These are phyloP conservation scores for Penicilliopsis zonata DNA, from an alignment of 495 filamentous ascomycete species.

Conservation along the genomic window DNA sequence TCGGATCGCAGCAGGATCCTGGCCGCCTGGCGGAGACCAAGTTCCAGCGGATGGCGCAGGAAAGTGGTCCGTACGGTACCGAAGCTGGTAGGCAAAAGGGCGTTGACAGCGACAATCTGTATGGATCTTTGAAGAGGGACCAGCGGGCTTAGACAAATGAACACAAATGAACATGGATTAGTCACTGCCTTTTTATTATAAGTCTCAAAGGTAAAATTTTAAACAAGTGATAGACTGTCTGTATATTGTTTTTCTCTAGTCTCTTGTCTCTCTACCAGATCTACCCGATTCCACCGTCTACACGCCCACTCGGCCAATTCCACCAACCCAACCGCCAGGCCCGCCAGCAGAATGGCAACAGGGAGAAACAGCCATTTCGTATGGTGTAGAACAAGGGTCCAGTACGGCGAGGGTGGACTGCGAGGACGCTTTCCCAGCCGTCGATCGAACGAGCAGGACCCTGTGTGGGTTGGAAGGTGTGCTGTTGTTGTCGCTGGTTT, in stretches of 20 bases:
- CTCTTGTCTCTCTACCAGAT: background rate
- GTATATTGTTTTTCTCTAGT: background rate
- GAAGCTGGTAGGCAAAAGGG: conserved; percentile 29
- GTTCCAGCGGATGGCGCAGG: conserved; percentile 27
- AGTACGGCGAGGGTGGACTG: background rate
- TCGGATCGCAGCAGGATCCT: conserved; percentile 50
- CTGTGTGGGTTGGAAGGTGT: background rate
- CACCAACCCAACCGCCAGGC: background rate
- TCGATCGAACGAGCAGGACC: too few species aligned
- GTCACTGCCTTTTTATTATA: background rate
- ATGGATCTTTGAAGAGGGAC: conserved; percentile 30
- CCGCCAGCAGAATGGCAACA: background rate
- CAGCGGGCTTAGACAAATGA: conserved; percentile 21
- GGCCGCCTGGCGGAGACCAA: conserved; percentile 40
- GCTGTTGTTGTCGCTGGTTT: too few species aligned
- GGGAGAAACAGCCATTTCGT: background rate
- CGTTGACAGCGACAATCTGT: conserved; percentile 25
- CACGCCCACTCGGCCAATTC: background rate
- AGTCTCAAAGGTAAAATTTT: background rate
- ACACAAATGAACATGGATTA: too few species aligned
- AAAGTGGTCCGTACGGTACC: conserved; percentile 25
- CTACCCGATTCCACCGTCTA: background rate
- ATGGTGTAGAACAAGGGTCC: background rate
- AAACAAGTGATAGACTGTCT: background rate
- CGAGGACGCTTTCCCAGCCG: too few species aligned